A percentile compares a stretch with the other conserved stretches of the same genome.
These are phyloP conservation scores for Neurospora pannonica DNA, from an alignment of 495 filamentous ascomycete genomes.

Conservation along the genomic window DNA sequence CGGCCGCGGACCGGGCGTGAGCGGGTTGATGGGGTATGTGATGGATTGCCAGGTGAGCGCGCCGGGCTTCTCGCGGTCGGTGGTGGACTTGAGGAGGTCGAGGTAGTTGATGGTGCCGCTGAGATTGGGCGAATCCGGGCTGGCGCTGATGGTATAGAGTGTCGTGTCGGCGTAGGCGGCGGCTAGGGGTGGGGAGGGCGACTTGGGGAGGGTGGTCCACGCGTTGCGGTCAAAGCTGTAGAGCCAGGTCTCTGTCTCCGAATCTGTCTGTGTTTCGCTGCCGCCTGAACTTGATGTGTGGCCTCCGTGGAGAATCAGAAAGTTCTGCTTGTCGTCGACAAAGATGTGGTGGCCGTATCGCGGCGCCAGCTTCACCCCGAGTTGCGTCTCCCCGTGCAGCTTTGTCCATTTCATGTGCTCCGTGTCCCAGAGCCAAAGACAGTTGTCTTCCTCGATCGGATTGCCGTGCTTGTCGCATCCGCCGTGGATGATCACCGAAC, in stretches of 20 bases:
- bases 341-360: conserved; percentile 19
- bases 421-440: conserved; percentile 40
- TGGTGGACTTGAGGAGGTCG: conserved; percentile 19
- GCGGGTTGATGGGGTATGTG: conserved; percentile 36
- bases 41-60: conserved; percentile 32
- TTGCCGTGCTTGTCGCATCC: conserved; percentile 26
- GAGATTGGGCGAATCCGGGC: conserved; percentile 12
- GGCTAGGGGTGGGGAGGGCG: conserved; percentile 22
- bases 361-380: conserved; percentile 10
- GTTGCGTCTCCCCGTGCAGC: conserved; percentile 11
- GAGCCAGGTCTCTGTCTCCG: conserved; percentile 34
- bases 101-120: conserved; percentile 36
- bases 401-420: conserved; percentile 27
- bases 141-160: conserved; percentile 35
- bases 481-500: conserved; percentile 35
- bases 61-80: conserved; percentile 19
- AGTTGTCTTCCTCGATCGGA: conserved; percentile 30
- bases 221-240: conserved; percentile 30
- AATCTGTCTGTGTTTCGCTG: neutral
- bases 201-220: conserved; percentile 36
- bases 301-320: conserved; percentile 37
- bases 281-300: conserved; percentile 10
- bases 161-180: conserved; percentile 31
- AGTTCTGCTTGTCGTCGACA: conserved; percentile 15
- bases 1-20: conserved; percentile 36